Percentiles rank a stretch among this genome's conserved stretches.
These are phyloP conservation scores for Papiliotrema flavescens DNA, from an alignment of 1,284 basidiomycete species.

Conservation along the genomic window DNA sequence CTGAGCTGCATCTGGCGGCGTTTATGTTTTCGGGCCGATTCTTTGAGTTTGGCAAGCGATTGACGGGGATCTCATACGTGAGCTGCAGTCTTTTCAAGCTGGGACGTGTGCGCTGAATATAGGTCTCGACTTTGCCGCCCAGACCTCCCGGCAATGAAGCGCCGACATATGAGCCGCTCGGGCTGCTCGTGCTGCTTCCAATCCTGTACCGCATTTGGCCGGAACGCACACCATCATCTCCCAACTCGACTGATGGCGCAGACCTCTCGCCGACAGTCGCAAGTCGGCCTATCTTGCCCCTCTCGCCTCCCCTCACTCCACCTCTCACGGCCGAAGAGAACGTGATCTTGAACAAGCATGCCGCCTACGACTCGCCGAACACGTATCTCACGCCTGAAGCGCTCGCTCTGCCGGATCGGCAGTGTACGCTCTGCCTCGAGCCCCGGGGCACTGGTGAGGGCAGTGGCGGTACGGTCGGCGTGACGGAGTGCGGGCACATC, in stretches of 20 bases:
- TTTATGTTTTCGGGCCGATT: slow-evolving; percentile 79
- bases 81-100: neutral
- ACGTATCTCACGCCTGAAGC: slow-evolving; percentile 39
- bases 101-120: neutral
- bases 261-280: neutral
- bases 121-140: slow-evolving; percentile 67
- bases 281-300: slow-evolving; percentile 10
- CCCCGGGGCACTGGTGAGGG: slow-evolving; percentile 61
- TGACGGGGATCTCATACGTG: slow-evolving; percentile 71
- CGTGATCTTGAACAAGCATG: slow-evolving; percentile 56
- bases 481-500: slow-evolving; percentile 89
- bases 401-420: slow-evolving; percentile 59
- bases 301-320: slow-evolving; percentile 13
- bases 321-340: slow-evolving; percentile 26
- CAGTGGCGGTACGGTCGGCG: slow-evolving; percentile 55
- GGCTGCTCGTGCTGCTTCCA: slow-evolving; percentile 67
- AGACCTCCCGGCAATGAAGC: slow-evolving; percentile 64
- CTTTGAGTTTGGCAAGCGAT: slow-evolving; percentile 68
- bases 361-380: slow-evolving; percentile 37
- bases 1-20: slow-evolving; percentile 71
- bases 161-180: slow-evolving; percentile 80
- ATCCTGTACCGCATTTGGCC: slow-evolving; percentile 59
- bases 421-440: slow-evolving; percentile 83
- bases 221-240: neutral
- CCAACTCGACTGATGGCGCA: neutral